These are phyloP conservation scores for Peronospora tabacina DNA, from an alignment of 352 stramenopile species.

Conservation along the genomic window DNA sequence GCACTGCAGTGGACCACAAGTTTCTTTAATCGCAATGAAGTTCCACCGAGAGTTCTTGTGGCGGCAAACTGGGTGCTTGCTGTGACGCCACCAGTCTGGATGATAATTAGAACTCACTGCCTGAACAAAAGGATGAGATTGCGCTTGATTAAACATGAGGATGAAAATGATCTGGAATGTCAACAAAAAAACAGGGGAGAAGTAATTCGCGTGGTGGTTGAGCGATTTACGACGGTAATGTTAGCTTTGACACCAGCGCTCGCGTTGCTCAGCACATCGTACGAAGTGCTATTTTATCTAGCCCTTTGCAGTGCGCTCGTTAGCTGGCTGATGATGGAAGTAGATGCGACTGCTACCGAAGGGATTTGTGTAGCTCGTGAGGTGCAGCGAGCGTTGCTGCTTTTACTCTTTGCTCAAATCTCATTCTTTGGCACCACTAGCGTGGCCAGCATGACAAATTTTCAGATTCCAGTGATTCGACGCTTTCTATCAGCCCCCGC, in stretches of 20 bases:
- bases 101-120: constrained; percentile 22
- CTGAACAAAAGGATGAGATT: constrained; percentile 1
- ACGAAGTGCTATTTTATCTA: constrained; percentile 70
- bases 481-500: constrained; percentile 64
- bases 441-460: constrained; percentile 75
- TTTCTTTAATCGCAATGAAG: constrained; percentile 24
- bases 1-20: constrained; percentile 36
- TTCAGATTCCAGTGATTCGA: constrained; percentile 66
- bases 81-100: constrained; percentile 25
- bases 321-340: constrained; percentile 55
- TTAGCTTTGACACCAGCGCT: constrained; percentile 49
- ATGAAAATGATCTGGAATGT: constrained; percentile 10
- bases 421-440: constrained; percentile 80
- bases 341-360: not conserved
- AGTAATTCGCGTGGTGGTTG: constrained; percentile 3
- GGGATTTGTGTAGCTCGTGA: constrained; percentile 19
- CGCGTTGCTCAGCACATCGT: constrained; percentile 63
- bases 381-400: constrained; percentile 54
- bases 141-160: constrained; percentile 4
- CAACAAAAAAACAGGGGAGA: constrained; percentile 5
- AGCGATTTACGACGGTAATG: constrained; percentile 39
- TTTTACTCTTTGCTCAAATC: constrained; percentile 68
- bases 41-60: constrained; percentile 32
- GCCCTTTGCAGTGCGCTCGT: constrained; percentile 40
- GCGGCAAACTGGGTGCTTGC: constrained; percentile 39